A percentile compares a stretch with the other conserved stretches of the same genome.
Evolutionary conservation across 208 protist genomes (phyloP).

Genomic region (Angomonas deanei): DNA sequence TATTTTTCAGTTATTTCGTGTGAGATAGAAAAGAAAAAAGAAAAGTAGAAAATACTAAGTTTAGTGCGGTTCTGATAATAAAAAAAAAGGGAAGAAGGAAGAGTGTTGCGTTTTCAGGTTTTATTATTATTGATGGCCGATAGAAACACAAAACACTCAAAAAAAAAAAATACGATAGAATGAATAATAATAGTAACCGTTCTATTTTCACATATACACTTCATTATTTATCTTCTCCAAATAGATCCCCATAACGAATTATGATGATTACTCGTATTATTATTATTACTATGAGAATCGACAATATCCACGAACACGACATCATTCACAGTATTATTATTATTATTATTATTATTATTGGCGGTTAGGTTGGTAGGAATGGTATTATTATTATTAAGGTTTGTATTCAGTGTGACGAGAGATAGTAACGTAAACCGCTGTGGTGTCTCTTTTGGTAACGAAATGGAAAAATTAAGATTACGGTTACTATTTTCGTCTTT

Average conservation of each 20-base stretch:
- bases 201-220: no score
- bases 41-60: no score
- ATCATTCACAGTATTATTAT: neutral
- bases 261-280: neutral
- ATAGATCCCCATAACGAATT: neutral
- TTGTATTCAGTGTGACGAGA: no score
- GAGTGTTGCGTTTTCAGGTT: slow-evolving; percentile 5
- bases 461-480: no score
- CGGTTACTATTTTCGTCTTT: no score
- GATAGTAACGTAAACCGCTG: no score
- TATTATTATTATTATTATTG: neutral
- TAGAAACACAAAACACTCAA: slow-evolving; percentile 12
- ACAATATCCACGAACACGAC: no score
- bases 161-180: slow-evolving; percentile 8
- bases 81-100: no score
- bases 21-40: slow-evolving; percentile 1
- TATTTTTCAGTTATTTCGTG: neutral
- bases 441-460: no score
- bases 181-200: neutral
- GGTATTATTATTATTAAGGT: no score
- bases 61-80: no score
- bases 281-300: slow-evolving; percentile 8
- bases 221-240: neutral
- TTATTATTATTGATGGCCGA: slow-evolving; percentile 5
- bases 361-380: no score